Conservation (phyloP, 2,329 filamentous ascomycete genomes). For the Microsporum audouinii region DNA sequence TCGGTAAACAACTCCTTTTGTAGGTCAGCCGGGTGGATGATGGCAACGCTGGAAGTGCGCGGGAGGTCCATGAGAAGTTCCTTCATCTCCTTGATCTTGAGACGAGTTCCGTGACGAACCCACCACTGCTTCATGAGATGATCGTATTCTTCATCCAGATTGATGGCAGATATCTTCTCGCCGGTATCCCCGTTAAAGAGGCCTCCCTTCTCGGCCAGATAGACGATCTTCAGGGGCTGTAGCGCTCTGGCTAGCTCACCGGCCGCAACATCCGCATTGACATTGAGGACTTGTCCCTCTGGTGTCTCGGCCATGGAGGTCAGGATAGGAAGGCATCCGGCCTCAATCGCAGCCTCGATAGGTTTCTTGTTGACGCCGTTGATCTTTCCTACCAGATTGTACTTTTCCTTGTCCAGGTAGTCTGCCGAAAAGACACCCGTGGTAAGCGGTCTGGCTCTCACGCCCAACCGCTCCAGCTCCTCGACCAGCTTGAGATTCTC, state of each 20-base stretch:
- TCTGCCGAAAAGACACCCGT: conserved; percentile 84
- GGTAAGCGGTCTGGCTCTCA: conserved; percentile 78
- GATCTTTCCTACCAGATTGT: conserved; percentile 90
- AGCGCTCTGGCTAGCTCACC: conserved; percentile 81
- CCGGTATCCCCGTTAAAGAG: conserved; percentile 87
- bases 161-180: conserved; percentile 93
- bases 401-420: conserved; percentile 93
- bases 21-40: conserved; percentile 90
- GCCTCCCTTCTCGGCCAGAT: conserved; percentile 95
- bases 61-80: conserved; percentile 80
- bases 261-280: conserved; percentile 94
- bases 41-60: conserved; percentile 85
- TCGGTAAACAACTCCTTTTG: conserved; percentile 97
- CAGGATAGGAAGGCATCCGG: conserved; percentile 82
- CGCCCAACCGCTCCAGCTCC: conserved; percentile 77
- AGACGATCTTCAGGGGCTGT: conserved; percentile 93
- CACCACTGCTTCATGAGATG: conserved; percentile 85
- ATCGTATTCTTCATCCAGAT: conserved; percentile 92
- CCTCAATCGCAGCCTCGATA: conserved; percentile 81
- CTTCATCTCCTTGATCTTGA: conserved; percentile 98
- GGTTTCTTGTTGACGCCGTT: conserved; percentile 80
- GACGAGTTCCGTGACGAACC: conserved; percentile 85
- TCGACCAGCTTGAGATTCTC: conserved; percentile 89
- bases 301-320: conserved; percentile 92
- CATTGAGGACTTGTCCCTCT: conserved; percentile 87